Conservation (phyloP, 805 yeast species). For the Starmerella sp. region DNA sequence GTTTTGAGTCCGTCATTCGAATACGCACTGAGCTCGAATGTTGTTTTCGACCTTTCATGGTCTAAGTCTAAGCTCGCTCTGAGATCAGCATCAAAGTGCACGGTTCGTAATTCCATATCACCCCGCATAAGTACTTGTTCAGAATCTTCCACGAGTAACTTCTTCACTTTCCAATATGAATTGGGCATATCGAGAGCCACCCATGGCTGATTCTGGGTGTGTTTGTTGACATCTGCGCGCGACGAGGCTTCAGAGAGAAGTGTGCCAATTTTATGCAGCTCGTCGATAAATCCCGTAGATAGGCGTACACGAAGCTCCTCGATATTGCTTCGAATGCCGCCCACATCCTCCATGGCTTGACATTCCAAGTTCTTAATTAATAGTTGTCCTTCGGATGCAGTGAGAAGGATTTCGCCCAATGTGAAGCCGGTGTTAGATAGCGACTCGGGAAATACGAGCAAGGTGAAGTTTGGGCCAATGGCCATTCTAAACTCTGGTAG, state of each 20-base stretch:
- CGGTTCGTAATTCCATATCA: neutral
- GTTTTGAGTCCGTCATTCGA: neutral
- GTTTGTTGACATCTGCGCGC: neutral
- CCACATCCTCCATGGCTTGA: neutral
- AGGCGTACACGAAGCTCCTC: neutral
- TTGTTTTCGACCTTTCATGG: neutral
- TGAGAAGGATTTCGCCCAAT: constrained; percentile 14
- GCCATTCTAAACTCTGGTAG: constrained; percentile 20
- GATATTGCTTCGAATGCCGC: neutral
- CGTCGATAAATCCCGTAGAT: neutral
- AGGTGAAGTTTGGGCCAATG: constrained; percentile 12
- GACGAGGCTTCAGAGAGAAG: neutral
- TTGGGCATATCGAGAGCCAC: neutral
- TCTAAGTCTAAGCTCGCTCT: neutral
- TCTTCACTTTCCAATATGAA: neutral
- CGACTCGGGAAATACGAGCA: constrained; percentile 16
- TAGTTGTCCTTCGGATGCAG: constrained; percentile 19
- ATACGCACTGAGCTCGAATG: neutral
- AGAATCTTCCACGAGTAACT: neutral
- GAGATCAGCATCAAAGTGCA: neutral
- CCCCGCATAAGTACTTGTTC: neutral
- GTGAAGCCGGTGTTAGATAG: constrained; percentile 3
- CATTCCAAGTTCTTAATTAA: constrained; percentile 4
- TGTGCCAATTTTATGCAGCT: neutral
- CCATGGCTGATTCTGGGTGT: neutral